Evolutionary conservation across 768 basidiomycete genomes (phyloP).

Genomic region (Phaeotremella skinneri): DNA sequence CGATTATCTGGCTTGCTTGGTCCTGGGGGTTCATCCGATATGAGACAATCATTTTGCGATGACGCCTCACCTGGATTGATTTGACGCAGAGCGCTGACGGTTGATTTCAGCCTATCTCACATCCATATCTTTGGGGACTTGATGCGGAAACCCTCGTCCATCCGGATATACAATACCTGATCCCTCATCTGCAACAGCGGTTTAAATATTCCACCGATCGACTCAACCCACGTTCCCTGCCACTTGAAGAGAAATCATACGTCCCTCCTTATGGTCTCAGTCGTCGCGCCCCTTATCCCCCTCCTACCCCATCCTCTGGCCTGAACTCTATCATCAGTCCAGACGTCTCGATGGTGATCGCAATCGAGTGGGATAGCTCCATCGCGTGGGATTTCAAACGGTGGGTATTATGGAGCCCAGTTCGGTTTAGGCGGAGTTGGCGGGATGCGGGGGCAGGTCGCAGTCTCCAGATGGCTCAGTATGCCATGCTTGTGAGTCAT

Average conservation of each 20-base stretch:
- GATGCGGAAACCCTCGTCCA: slow-evolving; percentile 13
- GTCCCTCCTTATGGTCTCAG: slow-evolving; percentile 1
- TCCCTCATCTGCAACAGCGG: slow-evolving; percentile 9
- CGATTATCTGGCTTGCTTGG: no score
- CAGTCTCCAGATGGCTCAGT: slow-evolving; percentile 22
- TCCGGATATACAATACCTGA: slow-evolving; percentile 16
- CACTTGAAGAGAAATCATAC: not conserved
- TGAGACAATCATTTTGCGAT: not conserved
- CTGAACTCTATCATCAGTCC: slow-evolving; percentile 17
- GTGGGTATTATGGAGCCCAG: slow-evolving; percentile 16
- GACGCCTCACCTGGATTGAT: not conserved
- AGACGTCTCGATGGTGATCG: slow-evolving; percentile 22
- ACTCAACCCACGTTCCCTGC: slow-evolving; percentile 3
- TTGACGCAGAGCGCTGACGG: not conserved
- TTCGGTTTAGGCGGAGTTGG: slow-evolving; percentile 14
- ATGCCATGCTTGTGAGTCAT: slow-evolving; percentile 16
- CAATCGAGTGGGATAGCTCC: slow-evolving; percentile 28
- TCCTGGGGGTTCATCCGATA: no score
- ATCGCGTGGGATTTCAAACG: slow-evolving; percentile 13
- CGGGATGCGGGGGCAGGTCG: slow-evolving; percentile 12
- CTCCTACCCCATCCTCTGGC: slow-evolving; percentile 1
- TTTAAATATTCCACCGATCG: slow-evolving; percentile 1
- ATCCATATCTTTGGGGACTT: slow-evolving; percentile 27
- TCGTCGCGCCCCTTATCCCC: not conserved
- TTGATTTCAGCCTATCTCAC: slow-evolving; percentile 22